Evolutionary conservation across 495 filamentous ascomycete genomes (phyloP).

Genomic region (Usnea hakonensis): DNA sequence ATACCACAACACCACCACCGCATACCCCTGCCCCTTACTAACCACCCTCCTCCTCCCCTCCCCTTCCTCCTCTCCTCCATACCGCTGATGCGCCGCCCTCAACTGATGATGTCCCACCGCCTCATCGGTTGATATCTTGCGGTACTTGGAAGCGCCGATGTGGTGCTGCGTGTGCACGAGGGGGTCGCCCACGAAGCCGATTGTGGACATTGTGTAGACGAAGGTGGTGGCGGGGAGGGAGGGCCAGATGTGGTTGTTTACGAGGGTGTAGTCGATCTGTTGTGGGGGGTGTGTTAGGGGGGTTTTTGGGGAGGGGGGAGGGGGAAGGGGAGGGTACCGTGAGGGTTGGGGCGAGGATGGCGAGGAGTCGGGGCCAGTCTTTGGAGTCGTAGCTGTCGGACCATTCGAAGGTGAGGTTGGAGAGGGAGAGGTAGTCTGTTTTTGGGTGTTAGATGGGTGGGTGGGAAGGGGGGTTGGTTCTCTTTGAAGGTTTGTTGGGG

Average conservation of each 20-base stretch:
- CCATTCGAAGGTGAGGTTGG: slow-evolving; percentile 21
- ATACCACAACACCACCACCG: slow-evolving; percentile 65
- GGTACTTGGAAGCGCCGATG: slow-evolving; percentile 29
- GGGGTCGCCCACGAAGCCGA: slow-evolving; percentile 27
- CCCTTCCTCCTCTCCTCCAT: too few species aligned
- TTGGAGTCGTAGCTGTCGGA: slow-evolving; percentile 22
- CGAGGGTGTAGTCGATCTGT: slow-evolving; percentile 30
- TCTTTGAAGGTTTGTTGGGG: too few species aligned
- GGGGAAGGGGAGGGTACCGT: slow-evolving; percentile 28
- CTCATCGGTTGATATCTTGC: slow-evolving; percentile 25
- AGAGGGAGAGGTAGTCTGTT: slow-evolving; percentile 18
- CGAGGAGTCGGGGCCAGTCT: slow-evolving; percentile 56
- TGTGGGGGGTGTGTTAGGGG: neutral
- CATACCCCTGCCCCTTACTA: slow-evolving; percentile 54
- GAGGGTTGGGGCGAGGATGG: slow-evolving; percentile 59
- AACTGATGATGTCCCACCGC: slow-evolving; percentile 27
- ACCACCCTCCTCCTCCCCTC: too few species aligned
- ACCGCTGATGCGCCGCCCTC: slow-evolving; percentile 39
- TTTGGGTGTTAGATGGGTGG: too few species aligned
- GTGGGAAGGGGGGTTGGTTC: too few species aligned
- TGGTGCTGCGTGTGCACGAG: slow-evolving; percentile 32
- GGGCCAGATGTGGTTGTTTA: slow-evolving; percentile 25
- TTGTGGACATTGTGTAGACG: slow-evolving; percentile 24
- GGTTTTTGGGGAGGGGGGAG: neutral
- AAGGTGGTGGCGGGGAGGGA: slow-evolving; percentile 28